Conservation (phyloP, 306 rosid genomes). For the Abrus precatorius region DNA sequence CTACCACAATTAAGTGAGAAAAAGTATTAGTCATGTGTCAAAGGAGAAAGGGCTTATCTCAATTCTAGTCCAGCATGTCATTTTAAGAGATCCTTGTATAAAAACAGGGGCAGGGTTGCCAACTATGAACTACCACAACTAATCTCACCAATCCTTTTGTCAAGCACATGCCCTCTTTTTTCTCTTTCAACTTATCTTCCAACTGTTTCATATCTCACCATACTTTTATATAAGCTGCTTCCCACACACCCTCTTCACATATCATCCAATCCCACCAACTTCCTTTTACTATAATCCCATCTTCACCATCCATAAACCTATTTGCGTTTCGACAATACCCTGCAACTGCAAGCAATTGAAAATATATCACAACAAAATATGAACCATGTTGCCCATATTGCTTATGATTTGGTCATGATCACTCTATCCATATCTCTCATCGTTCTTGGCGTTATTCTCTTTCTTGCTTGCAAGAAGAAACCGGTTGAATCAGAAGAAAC, state of each 20-base stretch:
- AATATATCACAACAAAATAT: constrained; percentile 40
- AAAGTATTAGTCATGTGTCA: constrained; percentile 23
- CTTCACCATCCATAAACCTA: constrained; percentile 12
- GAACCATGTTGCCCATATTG: constrained; percentile 57
- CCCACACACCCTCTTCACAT: constrained; percentile 36
- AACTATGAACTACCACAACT: constrained; percentile 63
- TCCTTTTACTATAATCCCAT: constrained; percentile 32
- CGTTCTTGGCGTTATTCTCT: constrained; percentile 59
- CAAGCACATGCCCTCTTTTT: constrained; percentile 43
- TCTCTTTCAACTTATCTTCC: constrained; percentile 33
- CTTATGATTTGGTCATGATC: constrained; percentile 60
- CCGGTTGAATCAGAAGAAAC: constrained; percentile 64
- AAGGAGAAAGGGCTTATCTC: neutral
- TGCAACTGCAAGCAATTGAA: neutral
- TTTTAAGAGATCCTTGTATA: neutral
- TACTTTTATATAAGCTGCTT: constrained; percentile 38
- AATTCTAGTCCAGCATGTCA: constrained; percentile 21
- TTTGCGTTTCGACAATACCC: neutral
- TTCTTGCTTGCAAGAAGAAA: constrained; percentile 64
- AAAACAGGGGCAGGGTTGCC: constrained; percentile 54
- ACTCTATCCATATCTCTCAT: constrained; percentile 59
- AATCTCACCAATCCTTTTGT: constrained; percentile 58
- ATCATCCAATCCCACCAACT: constrained; percentile 32
- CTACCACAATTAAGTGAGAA: too few species aligned
- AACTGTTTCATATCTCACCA: constrained; percentile 23